Base-by-base conservation (phyloP, 192 early-diverging fungal species). In the Mortierella alpina region DNA sequence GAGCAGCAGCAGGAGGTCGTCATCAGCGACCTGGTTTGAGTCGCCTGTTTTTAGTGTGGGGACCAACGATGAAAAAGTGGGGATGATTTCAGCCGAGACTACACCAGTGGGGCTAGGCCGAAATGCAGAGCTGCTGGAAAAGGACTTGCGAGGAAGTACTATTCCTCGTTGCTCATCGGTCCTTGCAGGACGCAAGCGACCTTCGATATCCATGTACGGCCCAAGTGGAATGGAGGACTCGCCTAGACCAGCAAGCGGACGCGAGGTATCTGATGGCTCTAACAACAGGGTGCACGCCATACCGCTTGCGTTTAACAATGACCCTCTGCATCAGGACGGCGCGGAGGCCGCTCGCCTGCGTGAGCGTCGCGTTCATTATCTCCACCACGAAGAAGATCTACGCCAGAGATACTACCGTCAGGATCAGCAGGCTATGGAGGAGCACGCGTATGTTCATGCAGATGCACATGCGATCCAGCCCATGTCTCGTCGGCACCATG, bases 201-300 rank as follows among this genome's bases (percentile, higher is more conserved):
- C 74, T 6, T 76, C 74, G 7, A 39, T 64, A 1, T 76, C 74
- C 15, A 76, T 76, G 74, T 76, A 76, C 46, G 39, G 58, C 17
- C 7, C 9, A 18, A 42, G 5, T 44, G 51, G 59, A 40, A 48
- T 51, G 8, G 69, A 71, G 18, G 44, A 71, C 8, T 39, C 5
- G 20, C 14, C 18, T 50, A 9, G n/a, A 17, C 18, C 47, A 12
- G 41, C 39, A 15, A n/a, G 17, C 1, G 41, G 13, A 53, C 12
- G 7, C 7, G 18, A 10, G 23, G 63, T 15, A 18, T 40, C 47
- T 49, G 40, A n/a, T 15, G 40, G 15, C 10, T 1, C 58, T 6
- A 7, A 14, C 5, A n/a, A 59, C 58, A 59, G 58, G 18, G 20
- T 41, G 40, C 15, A 31, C 31, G 31, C 53, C 14, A 45, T 7